Conservation (phyloP, 2,329 filamentous ascomycete genomes). For the Claviceps humidiphila region DNA sequence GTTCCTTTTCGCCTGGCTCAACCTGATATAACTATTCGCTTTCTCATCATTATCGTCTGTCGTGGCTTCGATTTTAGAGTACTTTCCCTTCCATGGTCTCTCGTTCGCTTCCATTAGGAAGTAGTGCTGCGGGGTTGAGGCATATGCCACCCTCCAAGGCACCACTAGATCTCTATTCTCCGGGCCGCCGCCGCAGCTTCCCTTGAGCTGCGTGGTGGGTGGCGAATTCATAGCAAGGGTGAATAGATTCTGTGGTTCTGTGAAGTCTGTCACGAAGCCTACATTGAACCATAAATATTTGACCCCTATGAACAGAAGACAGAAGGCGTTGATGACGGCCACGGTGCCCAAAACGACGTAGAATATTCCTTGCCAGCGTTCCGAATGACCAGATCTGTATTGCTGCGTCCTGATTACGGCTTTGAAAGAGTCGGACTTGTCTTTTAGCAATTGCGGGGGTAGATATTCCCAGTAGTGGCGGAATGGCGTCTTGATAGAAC, state of each 20-base stretch:
- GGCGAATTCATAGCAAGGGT: conserved; percentile 52
- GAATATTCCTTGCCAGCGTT: conserved; percentile 51
- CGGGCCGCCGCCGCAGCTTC: conserved; percentile 26
- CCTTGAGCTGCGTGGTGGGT: conserved; percentile 22
- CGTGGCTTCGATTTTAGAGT: conserved; percentile 12
- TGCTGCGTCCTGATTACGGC: conserved; percentile 50
- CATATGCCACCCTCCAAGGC: conserved; percentile 29
- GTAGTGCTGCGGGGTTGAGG: conserved; percentile 25
- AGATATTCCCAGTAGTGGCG: conserved; percentile 36
- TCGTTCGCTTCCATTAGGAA: conserved; percentile 27
- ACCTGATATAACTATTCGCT: conserved; percentile 15
- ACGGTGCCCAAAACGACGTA: conserved; percentile 52
- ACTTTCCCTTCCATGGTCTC: conserved; percentile 15
- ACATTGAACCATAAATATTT: too few relatives aligned
- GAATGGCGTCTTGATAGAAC: conserved; percentile 46
- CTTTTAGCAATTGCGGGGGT: conserved; percentile 21
- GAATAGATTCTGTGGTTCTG: conserved; percentile 65
- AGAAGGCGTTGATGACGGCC: conserved; percentile 47
- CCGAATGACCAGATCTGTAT: conserved; percentile 54
- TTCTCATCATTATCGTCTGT: conserved; percentile 6
- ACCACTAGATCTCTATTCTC: conserved; percentile 22
- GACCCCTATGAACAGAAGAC: too few relatives aligned
- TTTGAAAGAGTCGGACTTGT: conserved; percentile 44
- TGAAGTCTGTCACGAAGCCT: conserved; percentile 61
- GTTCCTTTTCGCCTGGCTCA: conserved; percentile 11